Evolutionary conservation across 2,329 filamentous ascomycete species (phyloP).

Genomic region (Fusarium siculi): DNA sequence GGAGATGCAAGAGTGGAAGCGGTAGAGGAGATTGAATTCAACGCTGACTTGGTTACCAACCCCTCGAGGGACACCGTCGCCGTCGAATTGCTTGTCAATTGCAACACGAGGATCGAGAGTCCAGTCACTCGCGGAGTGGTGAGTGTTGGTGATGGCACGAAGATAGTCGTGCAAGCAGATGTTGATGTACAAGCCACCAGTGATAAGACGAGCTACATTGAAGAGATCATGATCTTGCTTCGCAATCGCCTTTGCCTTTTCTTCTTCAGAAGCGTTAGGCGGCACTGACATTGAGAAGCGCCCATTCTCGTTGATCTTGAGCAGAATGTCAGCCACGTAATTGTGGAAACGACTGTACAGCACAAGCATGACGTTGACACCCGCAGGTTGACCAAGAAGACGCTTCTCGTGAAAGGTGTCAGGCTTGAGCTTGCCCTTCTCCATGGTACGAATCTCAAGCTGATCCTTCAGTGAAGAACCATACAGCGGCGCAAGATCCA

Average conservation of each 20-base stretch:
- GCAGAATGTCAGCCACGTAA: constrained; percentile 70
- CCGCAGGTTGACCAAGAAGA: constrained; percentile 73
- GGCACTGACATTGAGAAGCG: constrained; percentile 57
- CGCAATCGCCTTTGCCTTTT: constrained; percentile 48
- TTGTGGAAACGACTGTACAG: constrained; percentile 79
- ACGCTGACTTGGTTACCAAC: constrained; percentile 74
- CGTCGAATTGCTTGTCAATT: constrained; percentile 56
- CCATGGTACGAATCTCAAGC: constrained; percentile 69
- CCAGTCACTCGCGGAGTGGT: constrained; percentile 68
- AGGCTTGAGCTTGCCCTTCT: constrained; percentile 75
- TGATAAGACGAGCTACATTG: constrained; percentile 58
- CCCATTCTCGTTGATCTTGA: constrained; percentile 73
- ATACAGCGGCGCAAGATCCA: constrained; percentile 79
- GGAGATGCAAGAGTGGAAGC: constrained; percentile 72
- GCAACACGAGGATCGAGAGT: constrained; percentile 72
- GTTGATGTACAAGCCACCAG: constrained; percentile 65
- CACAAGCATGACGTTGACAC: constrained; percentile 74
- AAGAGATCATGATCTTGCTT: constrained; percentile 65
- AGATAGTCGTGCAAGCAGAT: constrained; percentile 70
- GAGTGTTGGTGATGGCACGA: constrained; percentile 68
- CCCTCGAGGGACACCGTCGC: constrained; percentile 62
- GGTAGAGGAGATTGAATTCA: constrained; percentile 75
- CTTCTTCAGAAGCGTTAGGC: constrained; percentile 29
- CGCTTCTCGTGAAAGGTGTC: constrained; percentile 76
- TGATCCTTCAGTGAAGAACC: constrained; percentile 74